Evolutionary conservation across 1,139 yeast genomes (phyloP).

Genomic region (Suhomyces bokatorum): DNA sequence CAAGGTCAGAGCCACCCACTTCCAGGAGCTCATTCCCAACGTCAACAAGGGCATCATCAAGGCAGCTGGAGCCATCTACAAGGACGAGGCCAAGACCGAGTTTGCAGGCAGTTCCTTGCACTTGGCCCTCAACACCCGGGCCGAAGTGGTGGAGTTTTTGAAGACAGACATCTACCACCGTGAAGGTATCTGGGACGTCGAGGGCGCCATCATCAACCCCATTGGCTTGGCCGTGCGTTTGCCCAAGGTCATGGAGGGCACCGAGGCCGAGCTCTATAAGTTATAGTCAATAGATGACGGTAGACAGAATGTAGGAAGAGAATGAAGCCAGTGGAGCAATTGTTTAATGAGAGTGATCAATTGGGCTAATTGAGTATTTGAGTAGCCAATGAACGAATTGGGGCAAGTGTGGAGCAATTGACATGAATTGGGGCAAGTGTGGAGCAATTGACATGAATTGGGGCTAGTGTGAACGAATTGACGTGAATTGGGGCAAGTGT

Average conservation of each 20-base stretch:
- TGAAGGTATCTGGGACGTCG: conserved; percentile 76
- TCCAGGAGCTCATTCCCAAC: conserved; percentile 52
- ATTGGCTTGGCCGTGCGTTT: conserved; percentile 23
- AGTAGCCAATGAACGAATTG: too few relatives aligned
- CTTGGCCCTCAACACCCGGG: conserved; percentile 60
- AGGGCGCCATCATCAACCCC: conserved; percentile 61
- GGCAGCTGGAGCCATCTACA: conserved; percentile 66
- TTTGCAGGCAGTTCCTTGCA: conserved; percentile 75
- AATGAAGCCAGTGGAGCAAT: too few relatives aligned
- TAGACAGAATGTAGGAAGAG: too few relatives aligned
- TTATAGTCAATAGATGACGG: not conserved
- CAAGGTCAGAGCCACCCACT: conserved; percentile 56
- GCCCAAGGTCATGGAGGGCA: conserved; percentile 16
- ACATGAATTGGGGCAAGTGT: too few relatives aligned
- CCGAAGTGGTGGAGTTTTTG: conserved; percentile 63
- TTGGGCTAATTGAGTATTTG: too few relatives aligned
- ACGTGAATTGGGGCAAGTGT: too few relatives aligned
- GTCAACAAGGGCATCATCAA: conserved; percentile 58
- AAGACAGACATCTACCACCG: conserved; percentile 62
- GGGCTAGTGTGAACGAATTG: too few relatives aligned
- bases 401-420: too few relatives aligned
- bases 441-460: too few relatives aligned
- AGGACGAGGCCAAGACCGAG: conserved; percentile 48
- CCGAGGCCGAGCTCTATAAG: conserved; percentile 14
- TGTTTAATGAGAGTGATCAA: too few relatives aligned